Evolutionary conservation across 345 rosid genomes (phyloP).

Genomic region (Aethionema arabicum): DNA sequence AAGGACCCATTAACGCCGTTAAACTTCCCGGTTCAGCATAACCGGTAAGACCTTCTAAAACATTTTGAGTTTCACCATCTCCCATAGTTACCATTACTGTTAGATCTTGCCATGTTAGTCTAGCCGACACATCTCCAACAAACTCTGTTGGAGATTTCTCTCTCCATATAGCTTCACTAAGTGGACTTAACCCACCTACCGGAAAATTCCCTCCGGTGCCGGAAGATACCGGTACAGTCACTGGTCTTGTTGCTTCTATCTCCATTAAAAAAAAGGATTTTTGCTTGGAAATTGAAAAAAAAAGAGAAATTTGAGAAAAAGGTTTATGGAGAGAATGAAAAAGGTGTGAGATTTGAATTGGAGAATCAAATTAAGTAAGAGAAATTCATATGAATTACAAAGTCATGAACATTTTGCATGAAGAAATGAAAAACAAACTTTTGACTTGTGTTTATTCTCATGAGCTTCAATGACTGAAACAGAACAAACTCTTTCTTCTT

Average conservation of each 20-base stretch:
- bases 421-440: constrained; percentile 31
- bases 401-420: constrained; percentile 31
- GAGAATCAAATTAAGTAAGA: constrained; percentile 32
- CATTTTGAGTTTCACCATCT: constrained; percentile 71
- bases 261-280: constrained; percentile 45
- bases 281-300: not conserved
- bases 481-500: constrained; percentile 28
- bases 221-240: constrained; percentile 32
- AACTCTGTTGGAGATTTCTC: constrained; percentile 54
- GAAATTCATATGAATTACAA: constrained; percentile 37
- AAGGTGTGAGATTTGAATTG: constrained; percentile 33
- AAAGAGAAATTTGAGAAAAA: constrained; percentile 15
- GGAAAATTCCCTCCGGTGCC: constrained; percentile 39
- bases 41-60: constrained; percentile 81
- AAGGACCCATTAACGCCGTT: constrained; percentile 95
- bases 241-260: constrained; percentile 61
- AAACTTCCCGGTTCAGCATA: constrained; percentile 84
- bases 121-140: constrained; percentile 79
- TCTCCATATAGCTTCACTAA: constrained; percentile 77
- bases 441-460: constrained; percentile 40
- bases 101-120: constrained; percentile 92
- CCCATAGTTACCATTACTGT: constrained; percentile 71
- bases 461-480: constrained; percentile 36
- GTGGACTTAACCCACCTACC: constrained; percentile 69
- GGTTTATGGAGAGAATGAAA: constrained; percentile 31